Conservation (phyloP, 164 flowering plant genomes). For the Dillenia suffruticosa region DNA sequence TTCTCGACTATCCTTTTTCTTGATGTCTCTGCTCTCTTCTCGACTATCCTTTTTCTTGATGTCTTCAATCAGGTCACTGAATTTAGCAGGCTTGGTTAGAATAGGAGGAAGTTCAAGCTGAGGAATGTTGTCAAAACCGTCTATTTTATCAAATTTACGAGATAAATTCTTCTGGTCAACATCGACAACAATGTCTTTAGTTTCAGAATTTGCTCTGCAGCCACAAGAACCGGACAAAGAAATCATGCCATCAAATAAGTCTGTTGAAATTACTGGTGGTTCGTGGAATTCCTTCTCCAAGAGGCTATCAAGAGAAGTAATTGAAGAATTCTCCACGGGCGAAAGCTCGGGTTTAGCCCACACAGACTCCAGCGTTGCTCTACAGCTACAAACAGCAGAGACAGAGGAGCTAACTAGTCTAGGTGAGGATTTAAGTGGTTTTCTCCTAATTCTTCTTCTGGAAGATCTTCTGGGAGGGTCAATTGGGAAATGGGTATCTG, state of each 20-base stretch:
- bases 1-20: conserved; percentile 4
- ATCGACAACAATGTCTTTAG: conserved; percentile 17
- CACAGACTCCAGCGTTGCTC: conserved; percentile 18
- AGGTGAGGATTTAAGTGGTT: conserved; percentile 8
- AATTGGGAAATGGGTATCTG: conserved; percentile 22
- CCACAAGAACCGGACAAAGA: conserved; percentile 17
- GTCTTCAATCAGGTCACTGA: conserved; percentile 6
- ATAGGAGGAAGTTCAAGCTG: conserved; percentile 40
- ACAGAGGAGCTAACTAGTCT: conserved; percentile 24
- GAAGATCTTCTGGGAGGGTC: conserved; percentile 40
- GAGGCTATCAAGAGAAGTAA: conserved; percentile 20
- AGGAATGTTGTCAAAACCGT: conserved; percentile 11
- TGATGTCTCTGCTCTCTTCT: conserved; percentile 3
- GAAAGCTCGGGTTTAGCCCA: conserved; percentile 14
- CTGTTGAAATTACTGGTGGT: conserved; percentile 8
- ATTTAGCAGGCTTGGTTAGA: conserved; percentile 27
- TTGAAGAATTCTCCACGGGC: conserved; percentile 3
- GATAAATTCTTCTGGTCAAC: conserved; percentile 10
- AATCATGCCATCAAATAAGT: conserved; percentile 18
- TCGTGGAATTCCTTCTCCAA: conserved; percentile 5
- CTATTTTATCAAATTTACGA: conserved; percentile 7
- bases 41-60: conserved; percentile 5
- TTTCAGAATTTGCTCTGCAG: conserved; percentile 12
- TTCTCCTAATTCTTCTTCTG: conserved; percentile 5
- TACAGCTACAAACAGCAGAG: conserved; percentile 25